Evolutionary conservation across 176 grass and related monocot species (phyloP).

Genomic region (Carex parvula): DNA sequence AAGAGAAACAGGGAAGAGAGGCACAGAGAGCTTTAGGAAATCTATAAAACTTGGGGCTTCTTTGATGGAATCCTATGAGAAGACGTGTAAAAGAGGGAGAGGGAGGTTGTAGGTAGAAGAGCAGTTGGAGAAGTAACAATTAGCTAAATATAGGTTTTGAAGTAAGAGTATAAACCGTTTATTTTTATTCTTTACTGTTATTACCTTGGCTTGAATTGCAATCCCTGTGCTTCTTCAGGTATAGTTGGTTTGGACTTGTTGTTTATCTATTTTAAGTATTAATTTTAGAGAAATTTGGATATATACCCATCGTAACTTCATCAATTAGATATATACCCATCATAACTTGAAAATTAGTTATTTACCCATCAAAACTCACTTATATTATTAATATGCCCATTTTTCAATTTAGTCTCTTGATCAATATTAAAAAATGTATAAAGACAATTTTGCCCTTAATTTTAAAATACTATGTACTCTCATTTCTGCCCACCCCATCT

Average conservation of each 20-base stretch:
- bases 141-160: slow-evolving; percentile 22
- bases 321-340: too few species aligned
- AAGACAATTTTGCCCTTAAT: too few species aligned
- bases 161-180: background rate
- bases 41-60: background rate
- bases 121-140: background rate
- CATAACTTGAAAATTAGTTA: too few species aligned
- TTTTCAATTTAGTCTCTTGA: too few species aligned
- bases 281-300: too few species aligned
- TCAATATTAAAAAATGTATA: too few species aligned
- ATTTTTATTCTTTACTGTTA: background rate
- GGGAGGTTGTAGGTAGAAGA: background rate
- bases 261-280: slow-evolving; percentile 3
- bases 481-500: too few species aligned
- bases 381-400: too few species aligned
- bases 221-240: background rate
- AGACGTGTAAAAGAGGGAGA: background rate
- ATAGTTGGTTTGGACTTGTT: background rate
- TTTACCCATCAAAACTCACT: too few species aligned
- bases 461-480: too few species aligned
- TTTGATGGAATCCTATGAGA: background rate
- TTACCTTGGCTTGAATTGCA: background rate
- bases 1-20: slow-evolving; percentile 23
- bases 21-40: background rate
- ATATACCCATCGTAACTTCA: too few species aligned